Evolutionary conservation across 371 early-diverging fungal genomes (phyloP), one percentile per base, ranked within the genome.

Genomic region (Mortierella sp.): DNA sequence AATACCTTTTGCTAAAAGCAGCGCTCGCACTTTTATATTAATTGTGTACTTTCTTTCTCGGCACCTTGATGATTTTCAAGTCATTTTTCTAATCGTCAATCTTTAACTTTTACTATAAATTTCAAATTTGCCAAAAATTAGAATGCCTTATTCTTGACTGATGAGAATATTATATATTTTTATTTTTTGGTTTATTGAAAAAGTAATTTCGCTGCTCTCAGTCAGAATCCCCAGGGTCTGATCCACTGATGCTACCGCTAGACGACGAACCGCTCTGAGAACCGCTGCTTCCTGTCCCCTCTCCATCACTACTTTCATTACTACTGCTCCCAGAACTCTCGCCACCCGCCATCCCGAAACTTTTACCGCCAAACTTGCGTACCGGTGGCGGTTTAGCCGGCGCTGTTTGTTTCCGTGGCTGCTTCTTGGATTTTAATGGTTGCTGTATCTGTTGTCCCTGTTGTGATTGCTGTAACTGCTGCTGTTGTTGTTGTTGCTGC

Each of bases 351-450:
- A 70, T 73, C 1, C 80, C 80, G 70, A 79, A 79, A 28, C 74
- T 74, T 53, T 79, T 79, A 8, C 80, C 80, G 35, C 80, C 80
- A 74, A 79, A 79, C 51, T 79, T 79, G 51, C 80, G 80, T 6
- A 79, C 70, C 13, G 74, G 66, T 34, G 78, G 72, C 2, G 72
- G 78, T 43, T 77, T 77, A 6, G 66, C 34, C 12, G 63, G 63
- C 7, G 64, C 22, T 13, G 43, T 29, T 53, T 28, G 31, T 32
- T 63, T 63, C 62, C 64, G 43, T 15, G 78, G 72, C 32, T 68
- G 68, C 61, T 72, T 72, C 69, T 77, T 77, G 31, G 78, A 53
- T 22, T 72, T 77, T 8, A 54, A 32, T 55, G 37, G 31, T 61
- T 7, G 60, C 7, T 60, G 60, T 26, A 15, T 19, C 53, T 45